phyloP scores from a whole-genome alignment of 1,284 basidiomycete genomes.

The Laetiporus sulphureus region DNA sequence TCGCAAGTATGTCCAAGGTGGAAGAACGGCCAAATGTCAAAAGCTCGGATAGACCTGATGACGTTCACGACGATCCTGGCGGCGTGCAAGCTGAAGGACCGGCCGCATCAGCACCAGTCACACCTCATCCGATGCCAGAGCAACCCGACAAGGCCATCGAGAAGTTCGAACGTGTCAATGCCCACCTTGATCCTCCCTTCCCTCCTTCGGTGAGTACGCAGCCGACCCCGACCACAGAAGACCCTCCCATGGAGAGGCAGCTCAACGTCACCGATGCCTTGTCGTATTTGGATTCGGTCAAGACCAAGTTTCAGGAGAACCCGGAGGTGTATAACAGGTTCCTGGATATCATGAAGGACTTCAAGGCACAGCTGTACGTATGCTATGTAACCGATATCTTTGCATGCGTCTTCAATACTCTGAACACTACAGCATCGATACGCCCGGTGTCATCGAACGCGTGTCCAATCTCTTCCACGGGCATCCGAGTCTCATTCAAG shows the following conservation, averaged over 20 bases:
- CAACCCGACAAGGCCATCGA: background rate
- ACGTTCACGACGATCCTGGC: too few species aligned
- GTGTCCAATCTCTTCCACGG: constrained; percentile 92
- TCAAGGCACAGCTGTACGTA: constrained; percentile 83
- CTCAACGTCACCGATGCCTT: constrained; percentile 88
- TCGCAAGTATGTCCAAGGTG: too few species aligned
- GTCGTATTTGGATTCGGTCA: constrained; percentile 91
- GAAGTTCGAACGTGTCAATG: background rate
- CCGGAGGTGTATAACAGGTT: constrained; percentile 95
- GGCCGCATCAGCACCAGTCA: too few species aligned
- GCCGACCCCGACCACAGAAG: too few species aligned
- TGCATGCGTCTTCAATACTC: background rate
- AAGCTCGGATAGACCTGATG: too few species aligned
- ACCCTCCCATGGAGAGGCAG: constrained; percentile 31
- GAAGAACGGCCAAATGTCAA: too few species aligned
- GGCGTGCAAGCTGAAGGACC: too few species aligned
- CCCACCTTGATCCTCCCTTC: background rate
- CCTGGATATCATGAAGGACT: constrained; percentile 98
- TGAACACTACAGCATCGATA: constrained; percentile 76
- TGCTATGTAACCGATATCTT: constrained; percentile 3
- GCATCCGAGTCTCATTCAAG: constrained; percentile 88
- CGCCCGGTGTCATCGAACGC: constrained; percentile 92
- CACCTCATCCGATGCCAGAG: background rate
- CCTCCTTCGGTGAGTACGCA: too few species aligned
- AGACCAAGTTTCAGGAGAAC: constrained; percentile 79